Evolutionary conservation across 202 grass and related monocot genomes (phyloP).

Genomic region (Setaria italica): DNA sequence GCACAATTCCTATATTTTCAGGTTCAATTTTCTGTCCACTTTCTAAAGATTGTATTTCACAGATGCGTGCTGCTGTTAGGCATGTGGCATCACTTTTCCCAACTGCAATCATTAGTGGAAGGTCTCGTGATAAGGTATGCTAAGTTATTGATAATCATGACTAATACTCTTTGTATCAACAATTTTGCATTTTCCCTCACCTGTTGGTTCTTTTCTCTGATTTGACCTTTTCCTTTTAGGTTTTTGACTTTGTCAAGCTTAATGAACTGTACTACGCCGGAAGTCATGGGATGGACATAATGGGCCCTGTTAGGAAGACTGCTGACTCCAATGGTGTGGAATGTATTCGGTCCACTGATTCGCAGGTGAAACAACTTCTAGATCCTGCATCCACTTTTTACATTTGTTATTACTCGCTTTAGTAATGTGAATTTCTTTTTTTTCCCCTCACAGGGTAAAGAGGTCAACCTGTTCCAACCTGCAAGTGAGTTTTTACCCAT

Average conservation of each 20-base stretch:
- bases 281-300: constrained; percentile 99
- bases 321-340: constrained; percentile 57
- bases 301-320: constrained; percentile 71
- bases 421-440: constrained; percentile 11
- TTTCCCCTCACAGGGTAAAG: constrained; percentile 60
- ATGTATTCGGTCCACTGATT: constrained; percentile 71
- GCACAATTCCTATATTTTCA: background rate
- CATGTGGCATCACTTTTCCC: constrained; percentile 79
- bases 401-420: background rate
- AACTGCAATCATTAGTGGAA: constrained; percentile 95
- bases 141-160: background rate
- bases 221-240: constrained; percentile 46
- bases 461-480: constrained; percentile 93
- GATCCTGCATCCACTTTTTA: background rate
- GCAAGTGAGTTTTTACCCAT: constrained; percentile 95
- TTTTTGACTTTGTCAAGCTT: constrained; percentile 95
- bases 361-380: constrained; percentile 52
- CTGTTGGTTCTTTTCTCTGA: constrained; percentile 8
- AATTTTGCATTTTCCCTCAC: background rate
- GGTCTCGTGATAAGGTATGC: constrained; percentile 91
- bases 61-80: constrained; percentile 89
- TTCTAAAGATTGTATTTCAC: constrained; percentile 45
- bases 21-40: constrained; percentile 24
- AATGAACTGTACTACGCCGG: constrained; percentile 87
- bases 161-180: background rate